A percentile compares a stretch with the other conserved stretches of the same genome.
Conservation (phyloP, 1,139 yeast species). For the Hyphopichia buzzinii region DNA sequence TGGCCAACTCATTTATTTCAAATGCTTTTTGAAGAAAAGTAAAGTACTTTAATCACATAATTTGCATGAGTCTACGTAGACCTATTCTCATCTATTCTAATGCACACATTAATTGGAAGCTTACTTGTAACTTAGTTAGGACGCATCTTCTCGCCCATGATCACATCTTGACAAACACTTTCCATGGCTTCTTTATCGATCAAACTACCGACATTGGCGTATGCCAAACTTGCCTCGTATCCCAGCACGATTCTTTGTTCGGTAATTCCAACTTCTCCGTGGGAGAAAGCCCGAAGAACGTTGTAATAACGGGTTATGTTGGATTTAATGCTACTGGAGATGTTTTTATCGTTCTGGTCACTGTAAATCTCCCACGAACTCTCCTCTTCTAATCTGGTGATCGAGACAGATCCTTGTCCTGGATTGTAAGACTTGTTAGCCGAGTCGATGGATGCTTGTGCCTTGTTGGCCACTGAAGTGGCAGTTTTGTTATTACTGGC, state of each 20-base stretch:
- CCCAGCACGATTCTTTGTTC: constrained; percentile 77
- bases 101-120: neutral
- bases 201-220: constrained; percentile 68
- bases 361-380: constrained; percentile 95
- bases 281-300: constrained; percentile 76
- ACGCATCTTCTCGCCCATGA: constrained; percentile 72
- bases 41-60: constrained; percentile 18
- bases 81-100: neutral
- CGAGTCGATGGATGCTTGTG: constrained; percentile 11
- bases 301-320: constrained; percentile 84
- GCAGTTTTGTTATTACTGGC: constrained; percentile 20
- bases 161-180: constrained; percentile 68
- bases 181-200: constrained; percentile 76
- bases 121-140: neutral
- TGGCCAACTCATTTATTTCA: constrained; percentile 28
- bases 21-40: constrained; percentile 25
- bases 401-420: constrained; percentile 63
- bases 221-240: constrained; percentile 86
- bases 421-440: constrained; percentile 49
- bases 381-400: constrained; percentile 89
- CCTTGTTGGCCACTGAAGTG: constrained; percentile 6
- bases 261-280: constrained; percentile 81
- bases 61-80: neutral
- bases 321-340: constrained; percentile 58
- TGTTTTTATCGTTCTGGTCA: constrained; percentile 72